These are phyloP conservation scores for Rugonectria rugulosa DNA, from an alignment of 2,329 filamentous ascomycete species.

Conservation along the genomic window DNA sequence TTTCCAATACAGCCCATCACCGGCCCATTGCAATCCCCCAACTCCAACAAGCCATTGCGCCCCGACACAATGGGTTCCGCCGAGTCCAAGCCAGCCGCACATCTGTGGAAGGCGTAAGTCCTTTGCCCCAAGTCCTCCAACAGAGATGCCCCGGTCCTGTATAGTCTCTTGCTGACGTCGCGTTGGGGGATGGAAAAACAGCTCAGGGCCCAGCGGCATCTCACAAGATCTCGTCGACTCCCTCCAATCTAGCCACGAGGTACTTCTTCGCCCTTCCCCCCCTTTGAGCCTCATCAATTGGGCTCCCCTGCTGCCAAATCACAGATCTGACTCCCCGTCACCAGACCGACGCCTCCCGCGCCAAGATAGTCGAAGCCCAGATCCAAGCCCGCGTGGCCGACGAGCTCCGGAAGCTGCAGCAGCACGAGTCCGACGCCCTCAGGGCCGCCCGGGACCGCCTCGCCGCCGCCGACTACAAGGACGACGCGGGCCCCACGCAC, in stretches of 20 bases:
- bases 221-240: constrained; percentile 84
- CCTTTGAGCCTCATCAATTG: neutral
- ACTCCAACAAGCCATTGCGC: constrained; percentile 43
- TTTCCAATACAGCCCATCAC: constrained; percentile 43
- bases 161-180: constrained; percentile 34
- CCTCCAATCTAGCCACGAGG: constrained; percentile 85
- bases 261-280: constrained; percentile 48
- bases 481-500: constrained; percentile 44
- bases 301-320: neutral
- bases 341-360: constrained; percentile 88
- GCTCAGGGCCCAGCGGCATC: constrained; percentile 61
- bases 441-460: constrained; percentile 72
- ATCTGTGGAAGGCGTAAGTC: constrained; percentile 65
- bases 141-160: no score
- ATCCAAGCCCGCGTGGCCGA: constrained; percentile 86
- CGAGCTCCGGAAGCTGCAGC: constrained; percentile 83
- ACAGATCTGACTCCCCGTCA: constrained; percentile 12
- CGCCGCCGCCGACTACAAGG: constrained; percentile 52
- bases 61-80: constrained; percentile 63
- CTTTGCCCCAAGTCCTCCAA: no score
- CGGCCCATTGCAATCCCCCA: constrained; percentile 41
- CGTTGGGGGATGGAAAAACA: constrained; percentile 45
- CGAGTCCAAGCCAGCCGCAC: constrained; percentile 60
- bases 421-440: constrained; percentile 74
- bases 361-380: constrained; percentile 83